Evolutionary conservation across 2,329 filamentous ascomycete species (phyloP), one percentile per base, ranked within the genome.

Genomic region (Aureobasidium mangrovei): DNA sequence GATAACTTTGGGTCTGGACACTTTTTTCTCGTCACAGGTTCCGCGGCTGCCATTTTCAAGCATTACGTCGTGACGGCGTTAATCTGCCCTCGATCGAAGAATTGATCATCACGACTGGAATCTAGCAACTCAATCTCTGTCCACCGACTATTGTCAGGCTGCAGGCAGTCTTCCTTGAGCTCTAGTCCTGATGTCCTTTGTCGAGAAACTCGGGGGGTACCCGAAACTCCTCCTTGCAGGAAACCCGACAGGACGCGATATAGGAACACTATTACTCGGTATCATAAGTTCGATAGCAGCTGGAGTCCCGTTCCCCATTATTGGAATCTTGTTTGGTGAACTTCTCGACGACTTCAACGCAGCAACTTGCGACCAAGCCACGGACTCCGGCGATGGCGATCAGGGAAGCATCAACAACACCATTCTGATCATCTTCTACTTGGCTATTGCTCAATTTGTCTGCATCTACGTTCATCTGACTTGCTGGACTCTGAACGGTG

Each of bases 401-500:
- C 70, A 78, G 56, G 58, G 62, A 38, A 65, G 65, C 29, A 74
- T 83, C 58, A 77, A 82, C 63, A 63, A 70, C 47, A 84, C 81
- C 61, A 78, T 88, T 38, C 65, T 85, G 8, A 60, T 63, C 60
- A 77, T 86, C 26, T 76, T 84, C 10, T 84, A 83, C 63, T 74
- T 87, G 36, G 80, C 80, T 24, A 78, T 84, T 55, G 82, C 76
- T 29, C 77, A 79, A 57, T 83, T 87, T 60, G 72, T 75, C 38
- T 70, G 79, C 56, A 84, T 86, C 59, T 88, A 86, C 65, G 68
- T 75, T 53, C 80, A 86, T 62, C 74, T 82, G 31, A 71, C 79
- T 7, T 83, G 77, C 60, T 87, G 82, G 82, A 81, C 74, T 58
- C 70, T 86, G 60, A 75, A 78, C 57, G 82, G 82, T 54, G 81